Evolutionary conservation across 495 filamentous ascomycete genomes (phyloP).

Genomic region (Letharia lupina): DNA sequence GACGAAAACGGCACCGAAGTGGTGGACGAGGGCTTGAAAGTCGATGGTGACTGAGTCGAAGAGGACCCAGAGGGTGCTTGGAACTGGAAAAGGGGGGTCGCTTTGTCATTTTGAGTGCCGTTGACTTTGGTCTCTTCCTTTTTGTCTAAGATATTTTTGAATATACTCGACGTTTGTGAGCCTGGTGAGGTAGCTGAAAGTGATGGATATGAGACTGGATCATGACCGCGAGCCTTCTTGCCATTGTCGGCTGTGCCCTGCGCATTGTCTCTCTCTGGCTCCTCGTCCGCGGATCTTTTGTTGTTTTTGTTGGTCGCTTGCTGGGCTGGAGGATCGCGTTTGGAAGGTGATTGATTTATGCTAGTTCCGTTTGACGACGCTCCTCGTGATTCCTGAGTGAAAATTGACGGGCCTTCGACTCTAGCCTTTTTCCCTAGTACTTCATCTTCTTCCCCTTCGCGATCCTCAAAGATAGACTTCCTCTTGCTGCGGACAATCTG

Average conservation of each 20-base stretch:
- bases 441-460: constrained; percentile 1
- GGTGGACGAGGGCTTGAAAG: background rate
- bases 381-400: constrained; percentile 6
- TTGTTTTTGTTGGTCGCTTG: background rate
- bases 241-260: constrained; percentile 29
- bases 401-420: constrained; percentile 4
- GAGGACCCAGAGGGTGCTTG: background rate
- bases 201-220: constrained; percentile 18
- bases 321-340: background rate
- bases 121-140: constrained; percentile 5
- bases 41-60: background rate
- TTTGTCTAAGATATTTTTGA: constrained; percentile 29
- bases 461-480: constrained; percentile 9
- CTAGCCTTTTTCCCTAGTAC: background rate
- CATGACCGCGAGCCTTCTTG: constrained; percentile 18
- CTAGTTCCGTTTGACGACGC: background rate
- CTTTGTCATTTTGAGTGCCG: background rate
- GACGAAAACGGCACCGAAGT: background rate
- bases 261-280: background rate
- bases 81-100: background rate
- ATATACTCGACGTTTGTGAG: constrained; percentile 35
- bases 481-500: constrained; percentile 16
- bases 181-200: constrained; percentile 15
- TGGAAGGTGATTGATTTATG: background rate
- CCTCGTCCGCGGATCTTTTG: constrained; percentile 28